Evolutionary conservation across 73 alveolate genomes (phyloP).

Genomic region (Paramecium sonneborni): DNA sequence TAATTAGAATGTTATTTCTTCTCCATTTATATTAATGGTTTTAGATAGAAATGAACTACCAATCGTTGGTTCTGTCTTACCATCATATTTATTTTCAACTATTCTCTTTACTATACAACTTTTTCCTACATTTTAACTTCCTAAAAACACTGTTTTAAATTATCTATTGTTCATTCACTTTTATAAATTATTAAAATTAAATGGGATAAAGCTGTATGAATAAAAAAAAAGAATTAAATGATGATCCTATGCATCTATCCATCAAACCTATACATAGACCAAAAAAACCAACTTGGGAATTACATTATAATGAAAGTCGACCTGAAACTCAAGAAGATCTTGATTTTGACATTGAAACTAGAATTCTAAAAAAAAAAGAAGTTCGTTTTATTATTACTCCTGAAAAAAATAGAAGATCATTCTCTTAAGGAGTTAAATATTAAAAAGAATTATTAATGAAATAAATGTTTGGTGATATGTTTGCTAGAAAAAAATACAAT

Average conservation of each 20-base stretch:
- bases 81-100: neutral
- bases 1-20: slow-evolving; percentile 80
- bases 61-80: slow-evolving; percentile 74
- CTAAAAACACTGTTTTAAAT: neutral
- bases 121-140: neutral
- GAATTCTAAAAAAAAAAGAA: neutral
- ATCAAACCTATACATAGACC: neutral
- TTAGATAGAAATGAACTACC: slow-evolving; percentile 95
- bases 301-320: neutral
- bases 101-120: neutral
- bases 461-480: slow-evolving; percentile 20
- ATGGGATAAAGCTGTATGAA: slow-evolving; percentile 22
- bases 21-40: slow-evolving; percentile 84
- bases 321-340: slow-evolving; percentile 16
- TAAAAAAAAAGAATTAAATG: neutral
- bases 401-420: neutral
- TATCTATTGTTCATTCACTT: neutral
- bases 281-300: slow-evolving; percentile 9
- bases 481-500: slow-evolving; percentile 9
- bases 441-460: slow-evolving; percentile 12
- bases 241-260: neutral
- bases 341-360: neutral
- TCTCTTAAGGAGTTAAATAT: slow-evolving; percentile 5
- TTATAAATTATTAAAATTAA: neutral
- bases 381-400: neutral